Base-by-base conservation (phyloP, 2,329 filamentous ascomycete species). In the Sporothrix humicola region DNA sequence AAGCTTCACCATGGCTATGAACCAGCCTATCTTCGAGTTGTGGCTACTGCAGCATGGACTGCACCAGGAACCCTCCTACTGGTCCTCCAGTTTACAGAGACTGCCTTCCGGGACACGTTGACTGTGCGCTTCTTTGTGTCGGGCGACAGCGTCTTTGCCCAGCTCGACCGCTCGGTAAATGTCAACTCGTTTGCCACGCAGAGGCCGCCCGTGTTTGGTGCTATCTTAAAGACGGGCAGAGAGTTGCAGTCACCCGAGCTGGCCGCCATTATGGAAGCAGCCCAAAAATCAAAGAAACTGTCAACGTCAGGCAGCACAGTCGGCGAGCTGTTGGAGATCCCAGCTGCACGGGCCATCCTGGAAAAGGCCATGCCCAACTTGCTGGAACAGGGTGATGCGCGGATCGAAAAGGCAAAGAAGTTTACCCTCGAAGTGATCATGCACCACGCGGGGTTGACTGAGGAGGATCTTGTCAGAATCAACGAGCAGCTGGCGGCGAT, bases 161-260 rank as follows among this genome's bases (percentile, higher is more conserved):
- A 58, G 23, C 23, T 58, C 3, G 56, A 58, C 56, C 56, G 56
- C 10, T 4, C 10, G 12, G 23, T 58, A 3, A 58, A 58, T 58
- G 56, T 58, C 10, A 58, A 58, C 20, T 58, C 56, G 23, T 58
- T 58, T 58, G 56, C 56, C 4, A 58, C 56, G 23, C 56, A 31
- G 23, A 23, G 56, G 10, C 23, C 56, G 20, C 23, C 56, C 10
- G 6, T 58, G 4, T 58, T 58, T 31, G 56, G 56, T 12, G 56
- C 12, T 5, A 12, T 58, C 12, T 10, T 58, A 3, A 26, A 12
- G 4, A 58, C 54, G 2, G 26, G 56, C 26, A 59, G 8, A 3
- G 56, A 59, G 15, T 26, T 59, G 1, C 2, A 13, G 2, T 59
- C 56, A 3, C 26, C 56, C 1, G 26, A 37, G 12, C 13, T 37